Percentiles rank a stretch among this genome's conserved stretches.
Conservation (phyloP, 768 basidiomycete species). For the Suillus americanus region DNA sequence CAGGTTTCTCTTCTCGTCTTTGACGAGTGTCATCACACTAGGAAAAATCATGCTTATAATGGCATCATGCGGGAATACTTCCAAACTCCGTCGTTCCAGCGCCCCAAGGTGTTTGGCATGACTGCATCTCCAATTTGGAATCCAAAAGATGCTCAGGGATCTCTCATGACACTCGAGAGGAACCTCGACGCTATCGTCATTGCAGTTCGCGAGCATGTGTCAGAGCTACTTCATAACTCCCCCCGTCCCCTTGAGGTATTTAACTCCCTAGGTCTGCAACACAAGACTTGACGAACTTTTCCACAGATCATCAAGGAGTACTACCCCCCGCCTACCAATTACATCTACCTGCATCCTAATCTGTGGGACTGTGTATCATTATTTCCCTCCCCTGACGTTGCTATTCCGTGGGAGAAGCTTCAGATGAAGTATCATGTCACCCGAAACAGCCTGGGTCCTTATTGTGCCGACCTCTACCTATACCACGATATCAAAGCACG, state of each 20-base stretch:
- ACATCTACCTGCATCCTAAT: constrained; percentile 55
- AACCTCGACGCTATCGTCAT: constrained; percentile 76
- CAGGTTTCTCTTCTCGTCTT: constrained; percentile 59
- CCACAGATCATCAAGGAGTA: constrained; percentile 58
- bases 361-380: constrained; percentile 54
- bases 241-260: constrained; percentile 68
- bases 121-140: constrained; percentile 91
- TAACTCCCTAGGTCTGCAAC: background rate
- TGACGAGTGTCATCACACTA: constrained; percentile 58
- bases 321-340: constrained; percentile 47
- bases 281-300: constrained; percentile 5
- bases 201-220: constrained; percentile 66
- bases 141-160: constrained; percentile 61
- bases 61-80: constrained; percentile 61
- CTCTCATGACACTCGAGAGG: constrained; percentile 61
- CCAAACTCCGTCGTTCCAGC: constrained; percentile 36
- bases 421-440: constrained; percentile 62
- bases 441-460: constrained; percentile 64
- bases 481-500: constrained; percentile 58
- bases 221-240: constrained; percentile 62
- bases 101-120: constrained; percentile 92
- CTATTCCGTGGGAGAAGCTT: constrained; percentile 60
- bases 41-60: constrained; percentile 58
- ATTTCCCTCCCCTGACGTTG: constrained; percentile 35
- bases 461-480: constrained; percentile 72